Evolutionary conservation across 768 basidiomycete genomes (phyloP).

Genomic region (Grammothele lineata): DNA sequence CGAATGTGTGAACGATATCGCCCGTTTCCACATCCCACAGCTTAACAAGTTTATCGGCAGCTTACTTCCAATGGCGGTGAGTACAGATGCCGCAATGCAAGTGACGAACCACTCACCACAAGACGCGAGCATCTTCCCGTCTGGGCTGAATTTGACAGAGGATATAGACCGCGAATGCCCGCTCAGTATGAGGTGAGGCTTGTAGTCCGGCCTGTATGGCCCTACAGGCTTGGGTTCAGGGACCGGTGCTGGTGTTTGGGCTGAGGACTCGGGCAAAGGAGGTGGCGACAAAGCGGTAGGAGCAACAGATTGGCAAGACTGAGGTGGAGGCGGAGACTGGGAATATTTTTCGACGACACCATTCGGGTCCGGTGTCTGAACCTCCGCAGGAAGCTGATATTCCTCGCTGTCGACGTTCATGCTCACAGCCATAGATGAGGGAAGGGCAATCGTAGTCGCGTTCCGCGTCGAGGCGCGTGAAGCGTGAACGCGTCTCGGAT

Average conservation of each 20-base stretch:
- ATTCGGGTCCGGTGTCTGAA: not conserved
- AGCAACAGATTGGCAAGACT: not conserved
- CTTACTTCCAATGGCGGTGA: conserved; percentile 47
- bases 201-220: conserved; percentile 35
- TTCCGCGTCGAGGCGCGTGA: too few species aligned
- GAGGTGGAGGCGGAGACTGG: not conserved
- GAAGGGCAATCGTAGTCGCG: too few species aligned
- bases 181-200: conserved; percentile 55
- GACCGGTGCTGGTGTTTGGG: conserved; percentile 7
- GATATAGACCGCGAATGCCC: conserved; percentile 86
- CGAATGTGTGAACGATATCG: conserved; percentile 65
- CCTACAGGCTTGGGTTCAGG: conserved; percentile 3
- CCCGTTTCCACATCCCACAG: conserved; percentile 75
- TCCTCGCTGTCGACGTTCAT: conserved; percentile 16
- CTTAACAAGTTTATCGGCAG: conserved; percentile 80
- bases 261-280: conserved; percentile 5
- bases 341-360: not conserved
- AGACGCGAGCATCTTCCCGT: conserved; percentile 79
- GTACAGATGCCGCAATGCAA: not conserved
- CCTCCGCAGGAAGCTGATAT: not conserved
- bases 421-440: not conserved
- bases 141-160: conserved; percentile 83
- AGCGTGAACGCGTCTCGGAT: too few species aligned
- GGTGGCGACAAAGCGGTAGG: conserved; percentile 10
- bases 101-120: conserved; percentile 44